Evolutionary conservation across 768 basidiomycete genomes (phyloP), one percentile per base, ranked within the genome.

Genomic region (Boletus vermiculosoides): DNA sequence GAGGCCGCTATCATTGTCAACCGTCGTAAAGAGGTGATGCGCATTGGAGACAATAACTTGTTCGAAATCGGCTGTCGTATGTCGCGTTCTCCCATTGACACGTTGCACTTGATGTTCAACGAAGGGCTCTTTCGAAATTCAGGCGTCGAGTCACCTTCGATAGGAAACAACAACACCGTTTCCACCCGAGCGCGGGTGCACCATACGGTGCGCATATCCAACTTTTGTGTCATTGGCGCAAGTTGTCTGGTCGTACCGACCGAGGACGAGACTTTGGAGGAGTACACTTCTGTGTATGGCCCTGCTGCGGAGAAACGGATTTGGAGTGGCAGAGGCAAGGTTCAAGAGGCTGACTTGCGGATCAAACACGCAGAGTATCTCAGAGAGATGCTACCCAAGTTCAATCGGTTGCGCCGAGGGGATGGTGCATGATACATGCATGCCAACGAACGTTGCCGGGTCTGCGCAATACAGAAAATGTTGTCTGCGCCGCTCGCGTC

Each of bases 41-140:
- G 87, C 20, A 93, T 99, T 47, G 96, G 96, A 6, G 87, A 96
- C 70, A 86, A 91, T 58, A 98, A 98, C 71, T 77, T 94, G 56
- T 96, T 99, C 66, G 93, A 97, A 74, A 92, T 97, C 52, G 92
- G 90, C 22, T 92, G 88, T 71, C 88, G 96, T 96, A 66, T 59
- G 91, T 85, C 18, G 13, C 13, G 12, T 40, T 13, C 3, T 15
- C 2, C 18, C 16, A 15, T 13, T 23, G 39, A n/a, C 28, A 4
- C 12, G 30, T 47, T 5, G n/a, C 50, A 12, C 25, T n/a, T 18
- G 11, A 39, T 12, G 22, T 30, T n/a, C 12, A 20, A 40, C 36
- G 1, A 34, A 11, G 5, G 10, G 11, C 22, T 7, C 20, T 33
- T 4, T 28, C 66, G 13, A 36, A 4, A 36, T 52, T 30, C n/a